Evolutionary conservation across 306 rosid genomes (phyloP).

Genomic region (Prunus fruticosa): DNA sequence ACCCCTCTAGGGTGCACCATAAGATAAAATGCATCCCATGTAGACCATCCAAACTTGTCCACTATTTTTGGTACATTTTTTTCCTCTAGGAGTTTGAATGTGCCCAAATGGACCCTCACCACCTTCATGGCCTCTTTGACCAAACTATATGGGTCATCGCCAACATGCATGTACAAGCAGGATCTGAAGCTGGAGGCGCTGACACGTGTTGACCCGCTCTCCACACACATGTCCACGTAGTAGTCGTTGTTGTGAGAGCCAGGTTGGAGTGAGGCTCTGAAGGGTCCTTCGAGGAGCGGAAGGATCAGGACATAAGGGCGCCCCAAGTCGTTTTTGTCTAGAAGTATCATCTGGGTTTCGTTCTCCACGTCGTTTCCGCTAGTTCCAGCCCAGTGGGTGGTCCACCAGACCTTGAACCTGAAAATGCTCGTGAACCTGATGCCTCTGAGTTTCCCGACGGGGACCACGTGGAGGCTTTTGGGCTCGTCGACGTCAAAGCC

Average conservation of each 20-base stretch:
- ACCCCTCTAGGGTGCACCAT: constrained; percentile 57
- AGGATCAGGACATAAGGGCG: constrained; percentile 60
- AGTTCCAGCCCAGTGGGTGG: constrained; percentile 60
- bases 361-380: constrained; percentile 47
- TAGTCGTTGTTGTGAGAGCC: constrained; percentile 16
- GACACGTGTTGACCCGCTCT: constrained; percentile 66
- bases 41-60: constrained; percentile 79
- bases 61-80: constrained; percentile 51
- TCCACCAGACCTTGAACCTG: constrained; percentile 80
- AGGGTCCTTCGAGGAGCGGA: constrained; percentile 58
- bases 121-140: constrained; percentile 46
- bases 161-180: constrained; percentile 55
- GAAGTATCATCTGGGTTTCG: constrained; percentile 60
- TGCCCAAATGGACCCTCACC: constrained; percentile 46
- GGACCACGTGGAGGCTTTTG: constrained; percentile 37
- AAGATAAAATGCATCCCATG: constrained; percentile 82
- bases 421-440: constrained; percentile 58
- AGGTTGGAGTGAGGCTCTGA: constrained; percentile 50
- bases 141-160: constrained; percentile 47
- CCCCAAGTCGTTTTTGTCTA: constrained; percentile 26
- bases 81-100: constrained; percentile 57
- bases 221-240: constrained; percentile 48
- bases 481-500: constrained; percentile 48
- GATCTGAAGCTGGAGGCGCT: constrained; percentile 16
- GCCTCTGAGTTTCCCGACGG: constrained; percentile 44